phyloP scores from a whole-genome alignment of 805 yeast species.

The Candida peoriensis region DNA sequence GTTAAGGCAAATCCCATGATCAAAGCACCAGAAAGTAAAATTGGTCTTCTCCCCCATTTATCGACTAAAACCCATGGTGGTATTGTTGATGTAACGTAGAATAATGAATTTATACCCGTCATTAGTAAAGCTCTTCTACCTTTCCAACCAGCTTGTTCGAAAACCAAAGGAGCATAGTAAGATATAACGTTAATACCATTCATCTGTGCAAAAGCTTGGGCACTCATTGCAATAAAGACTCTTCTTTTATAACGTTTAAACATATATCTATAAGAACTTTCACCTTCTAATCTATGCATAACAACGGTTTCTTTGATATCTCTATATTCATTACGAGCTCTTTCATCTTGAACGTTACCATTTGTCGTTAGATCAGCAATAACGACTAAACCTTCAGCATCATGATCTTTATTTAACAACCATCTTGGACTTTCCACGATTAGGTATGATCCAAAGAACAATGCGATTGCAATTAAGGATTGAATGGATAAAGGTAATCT shows the following conservation, averaged over 20 bases:
- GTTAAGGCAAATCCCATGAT: constrained; percentile 72
- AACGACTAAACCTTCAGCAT: constrained; percentile 77
- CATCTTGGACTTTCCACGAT: constrained; percentile 90
- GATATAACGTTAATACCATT: constrained; percentile 92
- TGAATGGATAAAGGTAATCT: constrained; percentile 74
- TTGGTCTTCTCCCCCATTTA: constrained; percentile 87
- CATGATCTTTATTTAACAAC: constrained; percentile 77
- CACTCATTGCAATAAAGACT: constrained; percentile 81
- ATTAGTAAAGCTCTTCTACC: constrained; percentile 84
- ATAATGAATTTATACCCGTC: constrained; percentile 75
- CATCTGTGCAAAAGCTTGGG: constrained; percentile 89
- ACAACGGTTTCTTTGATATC: constrained; percentile 78
- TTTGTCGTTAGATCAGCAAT: constrained; percentile 77
- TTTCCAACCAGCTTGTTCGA: constrained; percentile 92
- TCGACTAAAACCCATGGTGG: constrained; percentile 93
- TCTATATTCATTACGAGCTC: constrained; percentile 69
- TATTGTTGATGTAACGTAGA: constrained; percentile 61
- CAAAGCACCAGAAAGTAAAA: constrained; percentile 71
- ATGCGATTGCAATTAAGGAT: constrained; percentile 62
- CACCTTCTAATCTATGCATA: constrained; percentile 76
- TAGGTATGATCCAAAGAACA: constrained; percentile 69
- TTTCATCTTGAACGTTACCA: constrained; percentile 66
- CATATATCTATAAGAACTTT: constrained; percentile 67
- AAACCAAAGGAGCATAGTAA: constrained; percentile 89
- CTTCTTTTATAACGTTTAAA: constrained; percentile 72